Base-by-base conservation (phyloP, 257 asterid genomes). In the Primulina huaijiensis region DNA sequence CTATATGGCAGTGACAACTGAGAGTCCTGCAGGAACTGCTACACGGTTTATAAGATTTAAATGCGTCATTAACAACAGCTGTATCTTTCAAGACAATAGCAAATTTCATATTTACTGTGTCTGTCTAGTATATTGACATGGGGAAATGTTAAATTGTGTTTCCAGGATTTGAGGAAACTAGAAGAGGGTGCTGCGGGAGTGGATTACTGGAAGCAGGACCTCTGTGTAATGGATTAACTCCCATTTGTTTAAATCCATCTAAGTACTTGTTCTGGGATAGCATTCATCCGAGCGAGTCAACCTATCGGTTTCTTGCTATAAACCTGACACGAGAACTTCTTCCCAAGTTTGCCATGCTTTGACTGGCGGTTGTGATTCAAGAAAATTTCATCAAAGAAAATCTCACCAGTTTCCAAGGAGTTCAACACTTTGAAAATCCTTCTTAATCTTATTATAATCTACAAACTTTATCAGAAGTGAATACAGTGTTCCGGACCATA, bases 101-200 rank as follows among this genome's bases (percentile, higher is more conserved):
- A 5, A 34, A 34, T 34, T 6, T 34, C 38, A 34, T 34, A 34
- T 34, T 7, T 6, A 34, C 8, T 34, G 0, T 7, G 38, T 7
- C 34, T 31, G 34, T 34, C 38, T 6, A 34, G 38, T 34, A 34
- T 7, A 31, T 5, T 34, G 40, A 60, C 30, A 34, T 29, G 52
- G 50, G 31, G 25, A 46, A 50, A 17, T 60, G 69, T 65, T 33
- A 5, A 5, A 2, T 66, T 11, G 40, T 67, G 34, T 23, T 11
- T 69, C 75, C 82, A 87, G 90, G 77, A 10, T 85, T 85, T n/a
- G 38, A 38, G 33, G 90, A 89, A 73, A 82, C 88, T 0, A 69
- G 64, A 65, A 77, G 75, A 75, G 96, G 92, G 30, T 90, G 95
- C 68, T 87, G 96, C 62, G 95, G 97, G 35, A 75, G 56, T 58